Base-by-base conservation (phyloP, 257 asterid genomes). In the Ajuga chamaepitys region DNA sequence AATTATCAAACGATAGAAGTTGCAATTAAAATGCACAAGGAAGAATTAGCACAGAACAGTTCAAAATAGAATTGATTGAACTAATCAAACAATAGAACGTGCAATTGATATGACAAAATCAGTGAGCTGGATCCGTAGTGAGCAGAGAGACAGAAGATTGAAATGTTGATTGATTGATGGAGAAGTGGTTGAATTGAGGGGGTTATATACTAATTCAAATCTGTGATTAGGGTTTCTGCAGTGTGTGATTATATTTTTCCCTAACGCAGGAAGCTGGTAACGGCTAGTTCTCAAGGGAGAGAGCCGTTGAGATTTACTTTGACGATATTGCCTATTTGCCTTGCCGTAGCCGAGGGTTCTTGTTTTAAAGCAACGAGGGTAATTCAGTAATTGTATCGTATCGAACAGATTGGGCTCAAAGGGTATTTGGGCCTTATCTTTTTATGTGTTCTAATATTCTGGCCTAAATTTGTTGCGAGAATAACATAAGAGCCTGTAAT, bases 311-410 rank as follows among this genome's bases (percentile, higher is more conserved):
- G 41, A 72, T 64, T 25, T 67, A 20, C 11, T 58, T 17, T 48
- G 80, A 63, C 83, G 78, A 74, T 78, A 69, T 56, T 78, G 75
- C 66, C 80, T 41, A 81, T 66, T 56, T 78, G 75, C 66, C 80
- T 41, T 44, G 55, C 38, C 52, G 70, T 46, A 13, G 2, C 26
- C 17, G 26, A 16, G 60, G 30, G 4, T 6, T 38, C 38, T 2
- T 2, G 16, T 20, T 8, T n/a, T n/a, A n/a, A n/a, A 47, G 14
- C 42, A 9, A 2, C 4, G 22, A 66, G 75, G 78, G 67, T 55
- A 71, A 5, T 55, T 53, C 47, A n/a, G 80, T 66, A 34, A 45
- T 35, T n/a, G 12, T 0, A 4, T 20, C 20, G 24, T 48, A 14
- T 26, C 7, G 12, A 16, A 11, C 40, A 54, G 60, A 41, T 11